These are phyloP conservation scores for Penicillium aurantiogriseum DNA, from an alignment of 2,329 filamentous ascomycete species.

Conservation along the genomic window DNA sequence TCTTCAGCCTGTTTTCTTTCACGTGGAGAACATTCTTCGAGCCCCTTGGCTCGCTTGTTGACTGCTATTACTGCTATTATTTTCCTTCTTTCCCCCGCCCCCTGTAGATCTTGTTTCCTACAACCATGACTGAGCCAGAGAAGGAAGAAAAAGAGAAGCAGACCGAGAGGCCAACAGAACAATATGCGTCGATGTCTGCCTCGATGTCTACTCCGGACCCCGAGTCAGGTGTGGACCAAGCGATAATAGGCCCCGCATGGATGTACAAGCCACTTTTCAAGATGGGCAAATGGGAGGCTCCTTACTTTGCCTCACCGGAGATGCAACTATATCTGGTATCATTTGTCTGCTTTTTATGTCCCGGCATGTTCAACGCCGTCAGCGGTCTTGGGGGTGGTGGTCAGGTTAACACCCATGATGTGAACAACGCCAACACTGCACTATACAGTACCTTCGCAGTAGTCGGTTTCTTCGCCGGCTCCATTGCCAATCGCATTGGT, in stretches of 20 bases:
- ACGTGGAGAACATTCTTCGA: slow-evolving; percentile 6
- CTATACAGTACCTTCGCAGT: slow-evolving; percentile 71
- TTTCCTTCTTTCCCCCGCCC: background rate
- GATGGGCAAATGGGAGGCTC: slow-evolving; percentile 54
- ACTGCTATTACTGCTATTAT: background rate
- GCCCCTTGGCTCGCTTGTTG: slow-evolving; percentile 8
- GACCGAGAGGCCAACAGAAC: slow-evolving; percentile 12
- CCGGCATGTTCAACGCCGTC: slow-evolving; percentile 71
- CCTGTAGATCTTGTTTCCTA: slow-evolving; percentile 1
- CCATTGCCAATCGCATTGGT: slow-evolving; percentile 47
- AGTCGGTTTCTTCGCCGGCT: slow-evolving; percentile 62
- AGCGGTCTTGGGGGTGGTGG: slow-evolving; percentile 65
- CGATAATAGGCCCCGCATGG: slow-evolving; percentile 51
- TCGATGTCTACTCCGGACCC: slow-evolving; percentile 15
- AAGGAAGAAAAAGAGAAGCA: slow-evolving; percentile 15
- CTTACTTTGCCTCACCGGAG: slow-evolving; percentile 72
- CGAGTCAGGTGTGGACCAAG: slow-evolving; percentile 22
- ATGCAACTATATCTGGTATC: slow-evolving; percentile 70
- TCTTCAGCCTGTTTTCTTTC: slow-evolving; percentile 3
- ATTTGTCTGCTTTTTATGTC: slow-evolving; percentile 69
- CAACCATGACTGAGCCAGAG: slow-evolving; percentile 16
- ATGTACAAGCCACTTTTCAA: slow-evolving; percentile 62
- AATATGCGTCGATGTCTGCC: slow-evolving; percentile 31
- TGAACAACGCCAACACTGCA: slow-evolving; percentile 67
- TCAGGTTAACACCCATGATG: slow-evolving; percentile 55